Evolutionary conservation across 2,329 filamentous ascomycete genomes (phyloP), one percentile per base, ranked within the genome.

Genomic region (Falciphora oryzae): DNA sequence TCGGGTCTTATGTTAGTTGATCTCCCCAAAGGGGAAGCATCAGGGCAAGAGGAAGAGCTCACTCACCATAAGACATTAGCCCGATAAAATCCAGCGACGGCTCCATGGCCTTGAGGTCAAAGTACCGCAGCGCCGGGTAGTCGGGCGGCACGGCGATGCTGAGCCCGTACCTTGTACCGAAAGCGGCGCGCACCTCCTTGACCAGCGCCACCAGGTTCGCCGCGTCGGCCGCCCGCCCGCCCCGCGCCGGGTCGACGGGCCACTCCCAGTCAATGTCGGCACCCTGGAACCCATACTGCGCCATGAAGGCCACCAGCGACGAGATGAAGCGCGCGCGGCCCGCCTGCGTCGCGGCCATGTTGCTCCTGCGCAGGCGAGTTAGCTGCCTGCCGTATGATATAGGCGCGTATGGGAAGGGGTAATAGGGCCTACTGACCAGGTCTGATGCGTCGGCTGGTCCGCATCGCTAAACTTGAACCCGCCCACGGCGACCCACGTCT

Each of bases 181-280:
- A 78, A 0, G 72, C 72, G 0, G 70, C 70, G 1, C 72, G 66
- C 71, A 80, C 74, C 53, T 78, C 75, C 18, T 71, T 66, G 1
- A 79, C 62, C 0, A 80, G 68, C 0, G 63, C 27, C 0, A 75
- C 73, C 25, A 76, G 73, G 66, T 81, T 81, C 1, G 64, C 64
- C 0, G 68, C 75, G 65, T 83, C 80, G 0, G 56, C 71, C 2
- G 67, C 66, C 0, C 66, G 65, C 0, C 80, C 79, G 10, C 76
- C 77, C 0, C 78, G 72, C 4, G 74, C 72, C 10, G 67, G 56
- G 3, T 68, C 69, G 0, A 60, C 76, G 0, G 79, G 80, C 64
- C 77, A 81, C 62, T 82, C 78, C 80, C 80, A 82, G 65, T 82
- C 78, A 0, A 82, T 65, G 64, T 83, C 80, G 2, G 78, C 72